A percentile compares a stretch with the other conserved stretches of the same genome.
These are phyloP conservation scores for Cnidoscolus chayamansa DNA, from an alignment of 441 rosid genomes.

Conservation along the genomic window DNA sequence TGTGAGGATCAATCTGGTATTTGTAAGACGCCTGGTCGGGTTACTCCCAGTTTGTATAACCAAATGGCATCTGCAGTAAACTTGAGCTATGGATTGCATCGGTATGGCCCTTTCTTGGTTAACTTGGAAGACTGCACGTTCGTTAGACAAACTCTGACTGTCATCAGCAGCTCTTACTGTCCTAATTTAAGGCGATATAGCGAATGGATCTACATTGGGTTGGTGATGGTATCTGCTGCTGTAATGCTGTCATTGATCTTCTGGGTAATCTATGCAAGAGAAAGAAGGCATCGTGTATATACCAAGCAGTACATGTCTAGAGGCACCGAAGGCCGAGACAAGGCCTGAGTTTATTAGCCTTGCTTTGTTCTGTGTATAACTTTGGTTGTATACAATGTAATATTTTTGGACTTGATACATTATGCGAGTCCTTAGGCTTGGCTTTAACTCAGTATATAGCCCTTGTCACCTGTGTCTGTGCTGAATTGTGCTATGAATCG, in stretches of 20 bases:
- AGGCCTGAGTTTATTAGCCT: slow-evolving; percentile 16
- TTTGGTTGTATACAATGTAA: not conserved
- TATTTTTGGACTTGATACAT: not conserved
- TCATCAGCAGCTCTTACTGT: slow-evolving; percentile 49
- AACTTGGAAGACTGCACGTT: slow-evolving; percentile 68
- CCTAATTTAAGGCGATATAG: slow-evolving; percentile 50
- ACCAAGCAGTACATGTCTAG: slow-evolving; percentile 46
- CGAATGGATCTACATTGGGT: slow-evolving; percentile 71
- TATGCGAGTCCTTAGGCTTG: not conserved
- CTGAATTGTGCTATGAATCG: too few relatives aligned
- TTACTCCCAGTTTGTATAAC: slow-evolving; percentile 58
- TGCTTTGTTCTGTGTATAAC: not conserved
- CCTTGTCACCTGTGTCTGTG: too few relatives aligned
- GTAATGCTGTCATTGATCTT: slow-evolving; percentile 90
- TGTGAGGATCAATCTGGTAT: slow-evolving; percentile 53
- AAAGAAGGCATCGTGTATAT: slow-evolving; percentile 78
- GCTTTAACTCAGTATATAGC: not conserved
- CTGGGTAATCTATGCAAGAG: slow-evolving; percentile 90
- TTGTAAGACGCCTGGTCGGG: slow-evolving; percentile 69
- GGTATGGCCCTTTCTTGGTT: slow-evolving; percentile 77
- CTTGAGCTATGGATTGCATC: slow-evolving; percentile 75
- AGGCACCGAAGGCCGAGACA: slow-evolving; percentile 25
- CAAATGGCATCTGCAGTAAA: slow-evolving; percentile 73
- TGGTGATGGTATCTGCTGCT: slow-evolving; percentile 69
- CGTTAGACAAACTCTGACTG: slow-evolving; percentile 69